phyloP scores from a whole-genome alignment of 805 yeast species.

The Cephaloascus albidus region DNA sequence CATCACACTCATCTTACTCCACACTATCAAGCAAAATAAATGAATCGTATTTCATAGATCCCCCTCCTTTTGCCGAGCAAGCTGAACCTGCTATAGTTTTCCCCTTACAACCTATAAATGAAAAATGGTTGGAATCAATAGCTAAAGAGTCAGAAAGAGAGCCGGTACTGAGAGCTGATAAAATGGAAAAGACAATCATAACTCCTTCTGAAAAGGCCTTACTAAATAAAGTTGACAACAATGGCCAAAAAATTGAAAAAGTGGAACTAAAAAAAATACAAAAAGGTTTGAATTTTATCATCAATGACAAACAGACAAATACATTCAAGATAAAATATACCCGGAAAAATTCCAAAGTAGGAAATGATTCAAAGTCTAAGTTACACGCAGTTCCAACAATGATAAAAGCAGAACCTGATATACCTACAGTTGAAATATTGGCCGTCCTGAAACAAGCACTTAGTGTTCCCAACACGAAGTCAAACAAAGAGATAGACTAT shows the following conservation, averaged over 20 bases:
- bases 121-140: too few relatives aligned
- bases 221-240: too few relatives aligned
- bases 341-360: not conserved
- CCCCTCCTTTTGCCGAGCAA: too few relatives aligned
- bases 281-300: not conserved
- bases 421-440: slow-evolving; percentile 6
- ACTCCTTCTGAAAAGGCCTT: too few relatives aligned
- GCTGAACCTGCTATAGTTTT: too few relatives aligned
- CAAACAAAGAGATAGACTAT: slow-evolving; percentile 11
- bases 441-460: not conserved
- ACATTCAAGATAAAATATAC: not conserved
- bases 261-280: not conserved
- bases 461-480: not conserved
- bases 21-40: too few relatives aligned
- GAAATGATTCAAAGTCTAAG: slow-evolving; percentile 8
- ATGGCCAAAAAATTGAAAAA: not conserved
- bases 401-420: slow-evolving; percentile 4
- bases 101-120: too few relatives aligned
- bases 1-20: too few relatives aligned
- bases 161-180: too few relatives aligned
- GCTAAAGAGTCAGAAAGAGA: too few relatives aligned
- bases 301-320: not conserved
- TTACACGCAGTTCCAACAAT: slow-evolving; percentile 8
- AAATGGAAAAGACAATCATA: too few relatives aligned
- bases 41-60: too few relatives aligned